These are phyloP conservation scores for Aristolochia californica DNA, from an alignment of 164 flowering plant genomes.

Conservation along the genomic window DNA sequence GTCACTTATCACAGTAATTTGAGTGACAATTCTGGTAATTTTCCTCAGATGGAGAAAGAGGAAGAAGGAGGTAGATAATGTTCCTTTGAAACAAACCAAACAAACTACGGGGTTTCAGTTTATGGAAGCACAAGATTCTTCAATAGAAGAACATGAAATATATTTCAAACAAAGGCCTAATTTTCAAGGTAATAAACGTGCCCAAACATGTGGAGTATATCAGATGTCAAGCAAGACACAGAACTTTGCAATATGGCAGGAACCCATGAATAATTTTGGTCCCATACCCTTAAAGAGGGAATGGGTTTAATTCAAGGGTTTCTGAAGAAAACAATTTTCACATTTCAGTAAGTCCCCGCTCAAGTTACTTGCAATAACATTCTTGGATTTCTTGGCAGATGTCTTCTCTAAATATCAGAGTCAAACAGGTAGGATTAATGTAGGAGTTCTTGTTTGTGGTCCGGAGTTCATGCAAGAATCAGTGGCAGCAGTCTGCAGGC, in stretches of 20 bases:
- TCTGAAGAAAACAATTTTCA: neutral
- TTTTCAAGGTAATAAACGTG: conserved; percentile 42
- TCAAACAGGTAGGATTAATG: conserved; percentile 30
- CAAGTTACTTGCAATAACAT: neutral
- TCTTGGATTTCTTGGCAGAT: conserved; percentile 27
- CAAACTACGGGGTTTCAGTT: conserved; percentile 9
- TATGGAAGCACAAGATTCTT: conserved; percentile 8
- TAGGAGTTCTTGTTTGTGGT: conserved; percentile 78
- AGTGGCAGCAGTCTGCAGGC: conserved; percentile 43
- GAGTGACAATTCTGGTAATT: conserved; percentile 22
- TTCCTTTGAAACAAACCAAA: conserved; percentile 15
- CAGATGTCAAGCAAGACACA: no score
- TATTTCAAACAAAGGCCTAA: conserved; percentile 65
- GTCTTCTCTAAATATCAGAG: conserved; percentile 26
- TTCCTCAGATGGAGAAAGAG: conserved; percentile 39
- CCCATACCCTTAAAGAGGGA: no score
- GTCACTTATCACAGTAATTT: conserved; percentile 31
- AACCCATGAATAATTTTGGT: neutral
- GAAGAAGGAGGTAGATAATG: conserved; percentile 20
- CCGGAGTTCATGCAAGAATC: conserved; percentile 68
- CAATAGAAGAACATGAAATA: conserved; percentile 43
- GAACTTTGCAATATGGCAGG: no score
- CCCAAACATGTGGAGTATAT: no score
- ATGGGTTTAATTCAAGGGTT: no score
- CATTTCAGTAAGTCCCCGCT: neutral